Evolutionary conservation across 805 yeast species (phyloP).

Genomic region (Metschnikowia cubensis): DNA sequence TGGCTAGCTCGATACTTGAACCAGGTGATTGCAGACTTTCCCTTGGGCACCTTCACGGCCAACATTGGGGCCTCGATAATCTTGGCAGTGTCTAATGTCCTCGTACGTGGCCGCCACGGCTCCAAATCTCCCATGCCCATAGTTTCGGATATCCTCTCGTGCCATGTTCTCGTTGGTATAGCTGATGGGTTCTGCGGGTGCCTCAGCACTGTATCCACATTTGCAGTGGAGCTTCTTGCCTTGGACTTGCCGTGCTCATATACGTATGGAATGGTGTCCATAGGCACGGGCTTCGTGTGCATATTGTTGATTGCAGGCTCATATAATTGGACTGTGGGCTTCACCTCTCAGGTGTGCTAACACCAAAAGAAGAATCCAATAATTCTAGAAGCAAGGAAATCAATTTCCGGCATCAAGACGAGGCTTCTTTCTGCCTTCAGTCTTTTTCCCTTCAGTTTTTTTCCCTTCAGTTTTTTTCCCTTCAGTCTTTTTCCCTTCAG

Average conservation of each 20-base stretch:
- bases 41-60: constrained; percentile 47
- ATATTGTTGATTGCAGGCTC: constrained; percentile 64
- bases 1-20: constrained; percentile 51
- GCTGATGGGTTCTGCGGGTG: constrained; percentile 69
- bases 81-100: constrained; percentile 40
- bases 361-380: too few relatives aligned
- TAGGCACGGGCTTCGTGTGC: constrained; percentile 45
- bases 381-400: too few relatives aligned
- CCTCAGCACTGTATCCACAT: constrained; percentile 73
- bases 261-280: constrained; percentile 47
- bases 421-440: neutral
- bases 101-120: constrained; percentile 41
- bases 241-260: constrained; percentile 34
- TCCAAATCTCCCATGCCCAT: constrained; percentile 20
- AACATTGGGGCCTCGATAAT: constrained; percentile 47
- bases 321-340: constrained; percentile 64
- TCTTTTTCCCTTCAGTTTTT: neutral
- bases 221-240: constrained; percentile 58
- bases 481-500: neutral
- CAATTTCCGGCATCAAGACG: neutral
- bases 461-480: neutral
- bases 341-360: constrained; percentile 22
- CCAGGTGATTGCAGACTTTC: constrained; percentile 41
- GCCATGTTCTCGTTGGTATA: constrained; percentile 53
- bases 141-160: constrained; percentile 30